Percentiles rank a stretch among this genome's conserved stretches.
Evolutionary conservation across 2,329 filamentous ascomycete species (phyloP).

Genomic region (Neurospora crassa): DNA sequence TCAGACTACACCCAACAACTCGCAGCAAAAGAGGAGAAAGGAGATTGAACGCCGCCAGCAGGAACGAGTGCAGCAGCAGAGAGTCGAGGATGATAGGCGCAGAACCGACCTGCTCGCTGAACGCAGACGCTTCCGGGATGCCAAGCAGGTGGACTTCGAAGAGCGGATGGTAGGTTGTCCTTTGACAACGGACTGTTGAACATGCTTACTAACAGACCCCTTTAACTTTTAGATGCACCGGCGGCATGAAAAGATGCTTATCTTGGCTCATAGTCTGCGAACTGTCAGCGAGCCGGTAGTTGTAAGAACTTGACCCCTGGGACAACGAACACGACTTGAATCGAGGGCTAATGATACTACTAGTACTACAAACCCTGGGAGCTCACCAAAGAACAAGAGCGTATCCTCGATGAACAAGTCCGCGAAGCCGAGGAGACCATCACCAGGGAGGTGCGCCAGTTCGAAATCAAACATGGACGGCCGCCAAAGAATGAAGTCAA

Average conservation of each 20-base stretch:
- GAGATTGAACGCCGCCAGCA: conserved; percentile 79
- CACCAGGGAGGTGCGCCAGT: conserved; percentile 54
- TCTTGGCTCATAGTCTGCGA: conserved; percentile 61
- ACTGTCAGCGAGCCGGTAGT: conserved; percentile 65
- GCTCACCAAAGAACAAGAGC: conserved; percentile 57
- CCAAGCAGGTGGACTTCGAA: conserved; percentile 67
- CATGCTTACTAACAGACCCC: conserved; percentile 16
- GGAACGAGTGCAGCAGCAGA: conserved; percentile 64
- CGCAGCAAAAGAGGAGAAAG: conserved; percentile 57
- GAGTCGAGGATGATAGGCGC: conserved; percentile 58
- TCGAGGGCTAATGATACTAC: conserved; percentile 8
- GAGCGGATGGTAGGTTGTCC: conserved; percentile 57
- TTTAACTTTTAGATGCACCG: conserved; percentile 52
- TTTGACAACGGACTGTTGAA: not conserved
- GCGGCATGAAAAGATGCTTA: conserved; percentile 62
- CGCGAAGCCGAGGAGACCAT: conserved; percentile 54
- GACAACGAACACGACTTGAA: not conserved
- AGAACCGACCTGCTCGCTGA: conserved; percentile 56
- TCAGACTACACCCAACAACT: conserved; percentile 51
- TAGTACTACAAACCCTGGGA: conserved; percentile 87
- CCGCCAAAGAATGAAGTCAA: conserved; percentile 19
- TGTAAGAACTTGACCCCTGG: conserved; percentile 41
- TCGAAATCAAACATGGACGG: conserved; percentile 30
- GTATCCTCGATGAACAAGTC: conserved; percentile 61
- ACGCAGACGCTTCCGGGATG: conserved; percentile 49